Conservation (phyloP, 148 eudicot species). For the Amaranthus hypochondriacus region DNA sequence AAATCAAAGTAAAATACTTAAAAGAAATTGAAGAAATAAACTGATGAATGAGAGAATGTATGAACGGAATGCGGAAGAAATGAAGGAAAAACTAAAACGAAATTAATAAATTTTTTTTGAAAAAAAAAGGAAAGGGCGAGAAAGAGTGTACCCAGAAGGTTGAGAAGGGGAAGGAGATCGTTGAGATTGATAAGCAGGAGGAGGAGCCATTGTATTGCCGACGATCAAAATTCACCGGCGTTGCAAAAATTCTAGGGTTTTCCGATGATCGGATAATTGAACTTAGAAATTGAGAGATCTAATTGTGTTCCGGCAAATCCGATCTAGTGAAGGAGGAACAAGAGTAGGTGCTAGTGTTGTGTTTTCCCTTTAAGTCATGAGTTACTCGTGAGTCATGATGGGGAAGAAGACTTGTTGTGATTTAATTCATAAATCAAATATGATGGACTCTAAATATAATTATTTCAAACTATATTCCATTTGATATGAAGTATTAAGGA, state of each 20-base stretch:
- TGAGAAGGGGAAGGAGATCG: conserved; percentile 93
- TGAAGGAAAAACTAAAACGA: neutral
- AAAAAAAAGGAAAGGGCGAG: neutral
- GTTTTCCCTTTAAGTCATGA: neutral
- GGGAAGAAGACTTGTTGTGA: too few species aligned
- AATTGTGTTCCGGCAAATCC: too few species aligned
- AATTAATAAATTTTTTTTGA: neutral
- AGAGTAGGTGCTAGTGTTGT: conserved; percentile 5
- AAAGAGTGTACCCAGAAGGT: conserved; percentile 69
- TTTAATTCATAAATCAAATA: too few species aligned
- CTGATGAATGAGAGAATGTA: neutral
- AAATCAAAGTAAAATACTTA: neutral
- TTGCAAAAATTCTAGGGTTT: conserved; percentile 11
- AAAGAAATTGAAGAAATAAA: neutral
- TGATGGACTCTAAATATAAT: too few species aligned
- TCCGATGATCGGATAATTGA: neutral
- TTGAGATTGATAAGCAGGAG: conserved; percentile 64
- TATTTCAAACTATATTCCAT: too few species aligned
- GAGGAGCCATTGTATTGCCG: conserved; percentile 64
- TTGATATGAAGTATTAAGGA: too few species aligned
- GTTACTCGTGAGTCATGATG: too few species aligned
- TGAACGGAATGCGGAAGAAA: neutral
- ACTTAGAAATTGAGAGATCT: too few species aligned
- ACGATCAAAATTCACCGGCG: conserved; percentile 23
- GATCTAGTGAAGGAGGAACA: neutral